Base-by-base conservation (phyloP, 495 filamentous ascomycete species). In the Hypoxylon perforatum region DNA sequence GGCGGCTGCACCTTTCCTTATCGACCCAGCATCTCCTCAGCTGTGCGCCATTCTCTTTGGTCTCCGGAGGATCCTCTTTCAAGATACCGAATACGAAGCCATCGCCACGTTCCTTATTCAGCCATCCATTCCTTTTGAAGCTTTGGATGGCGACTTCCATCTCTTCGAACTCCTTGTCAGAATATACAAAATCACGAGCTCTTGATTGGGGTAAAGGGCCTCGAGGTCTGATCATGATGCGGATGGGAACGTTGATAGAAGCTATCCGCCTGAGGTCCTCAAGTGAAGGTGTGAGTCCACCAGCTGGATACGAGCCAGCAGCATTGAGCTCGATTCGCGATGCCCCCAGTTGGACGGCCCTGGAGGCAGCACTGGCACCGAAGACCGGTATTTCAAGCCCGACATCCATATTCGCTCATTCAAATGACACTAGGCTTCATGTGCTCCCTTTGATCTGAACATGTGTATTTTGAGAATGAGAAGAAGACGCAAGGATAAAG, bases 51-150 rank as follows among this genome's bases (percentile, higher is more conserved):
- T 2, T 4, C 12, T n/a, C 15, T 11, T 9, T 50, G n/a, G n/a
- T n/a, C n/a, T 15, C 17, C 1, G 4, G 17, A 3, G 47, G 12
- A n/a, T 39, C 41, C 47, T 72, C 69, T 17, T 54, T 33, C 49
- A 82, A 57, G 1, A 78, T 58, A 1, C 80, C 80, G 68, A 83
- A 80, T 1, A 83, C 80, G 51, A 83, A 83, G 15, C 80, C 80
- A 44, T 83, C 80, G 1, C 78, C 80, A 8, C 63, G 68, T 0
- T 35, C 50, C 12, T 62, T 39, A n/a, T 61, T 36, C 1, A 81
- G 38, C 3, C 76, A 21, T 2, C 71, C 70, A 0, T 57, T 56
- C 5, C 57, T 35, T 35, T 64, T 72, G 41, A 83, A 79, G 0
- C 17, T 33, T 1, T 1, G 10, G 14, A 83, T 77, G 11, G 46